Conservation (phyloP, 179 eudicot species). For the Monotropa hypopitys region DNA sequence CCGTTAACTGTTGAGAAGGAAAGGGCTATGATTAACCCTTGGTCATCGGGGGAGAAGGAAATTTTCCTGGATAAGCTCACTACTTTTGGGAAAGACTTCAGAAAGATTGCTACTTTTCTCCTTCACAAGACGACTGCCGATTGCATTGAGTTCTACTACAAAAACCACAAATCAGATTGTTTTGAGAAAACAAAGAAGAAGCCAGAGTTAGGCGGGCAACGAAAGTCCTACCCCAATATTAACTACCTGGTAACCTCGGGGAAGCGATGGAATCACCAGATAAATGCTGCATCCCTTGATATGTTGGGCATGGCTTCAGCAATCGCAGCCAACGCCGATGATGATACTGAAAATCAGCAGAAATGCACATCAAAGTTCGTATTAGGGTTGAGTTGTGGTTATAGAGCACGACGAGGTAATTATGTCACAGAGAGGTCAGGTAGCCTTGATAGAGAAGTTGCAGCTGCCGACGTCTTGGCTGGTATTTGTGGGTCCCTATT, state of each 20-base stretch:
- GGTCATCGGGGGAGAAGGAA: slow-evolving; percentile 65
- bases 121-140: slow-evolving; percentile 80
- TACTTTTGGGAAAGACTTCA: slow-evolving; percentile 65
- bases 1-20: slow-evolving; percentile 79
- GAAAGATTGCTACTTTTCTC: slow-evolving; percentile 70
- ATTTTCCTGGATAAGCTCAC: slow-evolving; percentile 67
- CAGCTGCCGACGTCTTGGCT: slow-evolving; percentile 89
- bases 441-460: slow-evolving; percentile 53
- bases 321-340: slow-evolving; percentile 49
- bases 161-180: slow-evolving; percentile 76
- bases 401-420: slow-evolving; percentile 20
- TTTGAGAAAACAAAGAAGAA: slow-evolving; percentile 58
- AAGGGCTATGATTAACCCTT: slow-evolving; percentile 57
- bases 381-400: slow-evolving; percentile 17
- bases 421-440: slow-evolving; percentile 34
- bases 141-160: slow-evolving; percentile 86
- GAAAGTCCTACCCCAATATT: slow-evolving; percentile 34
- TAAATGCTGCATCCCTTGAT: slow-evolving; percentile 67
- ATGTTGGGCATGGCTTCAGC: slow-evolving; percentile 73
- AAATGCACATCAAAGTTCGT: slow-evolving; percentile 15
- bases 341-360: slow-evolving; percentile 24
- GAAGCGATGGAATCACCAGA: slow-evolving; percentile 57
- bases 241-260: slow-evolving; percentile 65
- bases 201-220: slow-evolving; percentile 37
- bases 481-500: slow-evolving; percentile 89